Percentiles rank a stretch among this genome's conserved stretches.
Evolutionary conservation across 176 grass and related monocot genomes (phyloP).

Genomic region (Neostapfia colusana): DNA sequence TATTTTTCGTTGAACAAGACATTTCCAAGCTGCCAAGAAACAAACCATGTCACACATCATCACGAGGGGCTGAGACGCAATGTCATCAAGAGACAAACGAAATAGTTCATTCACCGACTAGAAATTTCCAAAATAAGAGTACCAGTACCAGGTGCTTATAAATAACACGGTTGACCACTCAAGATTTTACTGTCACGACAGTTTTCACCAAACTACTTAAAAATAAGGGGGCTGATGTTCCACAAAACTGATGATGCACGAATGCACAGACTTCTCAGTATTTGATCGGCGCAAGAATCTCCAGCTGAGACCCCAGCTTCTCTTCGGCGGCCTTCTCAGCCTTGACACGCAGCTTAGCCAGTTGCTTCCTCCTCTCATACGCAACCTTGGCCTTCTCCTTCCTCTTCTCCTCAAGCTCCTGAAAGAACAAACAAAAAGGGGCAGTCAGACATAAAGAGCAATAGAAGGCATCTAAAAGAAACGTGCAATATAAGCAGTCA

Average conservation of each 20-base stretch:
- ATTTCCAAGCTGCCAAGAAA: too few species aligned
- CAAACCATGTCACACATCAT: too few species aligned
- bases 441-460: neutral
- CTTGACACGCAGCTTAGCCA: slow-evolving; percentile 65
- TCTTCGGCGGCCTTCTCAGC: slow-evolving; percentile 74
- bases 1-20: too few species aligned
- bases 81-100: neutral
- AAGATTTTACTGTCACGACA: slow-evolving; percentile 40
- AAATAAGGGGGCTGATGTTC: slow-evolving; percentile 17
- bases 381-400: slow-evolving; percentile 76
- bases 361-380: slow-evolving; percentile 88
- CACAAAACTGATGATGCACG: slow-evolving; percentile 44
- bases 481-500: too few species aligned
- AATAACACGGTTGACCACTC: slow-evolving; percentile 16
- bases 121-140: slow-evolving; percentile 38
- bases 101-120: slow-evolving; percentile 44
- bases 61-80: neutral
- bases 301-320: slow-evolving; percentile 71
- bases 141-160: slow-evolving; percentile 12
- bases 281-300: slow-evolving; percentile 78
- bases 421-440: neutral
- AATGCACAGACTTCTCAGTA: slow-evolving; percentile 49
- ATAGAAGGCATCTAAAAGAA: neutral
- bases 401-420: slow-evolving; percentile 88
- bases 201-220: slow-evolving; percentile 33